Evolutionary conservation across 1,139 yeast species (phyloP).

Genomic region (Nadsonia commutata): DNA sequence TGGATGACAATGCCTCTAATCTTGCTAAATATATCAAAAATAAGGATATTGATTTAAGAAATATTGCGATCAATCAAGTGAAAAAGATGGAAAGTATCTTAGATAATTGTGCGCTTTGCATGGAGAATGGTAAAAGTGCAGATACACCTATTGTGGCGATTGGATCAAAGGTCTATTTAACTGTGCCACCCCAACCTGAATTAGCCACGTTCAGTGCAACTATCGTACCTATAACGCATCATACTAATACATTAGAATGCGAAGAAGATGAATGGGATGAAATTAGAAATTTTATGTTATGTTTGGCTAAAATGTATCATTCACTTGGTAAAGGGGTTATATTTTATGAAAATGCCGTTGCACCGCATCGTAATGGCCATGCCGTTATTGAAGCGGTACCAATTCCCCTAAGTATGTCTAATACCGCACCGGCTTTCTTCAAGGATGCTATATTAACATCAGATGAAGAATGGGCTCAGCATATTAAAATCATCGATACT

Average conservation of each 20-base stretch:
- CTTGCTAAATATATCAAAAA: slow-evolving; percentile 20
- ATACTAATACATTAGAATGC: slow-evolving; percentile 27
- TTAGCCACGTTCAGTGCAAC: slow-evolving; percentile 22
- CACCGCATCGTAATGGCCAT: slow-evolving; percentile 22
- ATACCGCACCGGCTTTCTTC: slow-evolving; percentile 28
- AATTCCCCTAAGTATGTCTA: slow-evolving; percentile 21
- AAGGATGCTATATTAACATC: slow-evolving; percentile 27
- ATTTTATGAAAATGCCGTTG: slow-evolving; percentile 32
- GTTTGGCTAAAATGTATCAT: slow-evolving; percentile 27
- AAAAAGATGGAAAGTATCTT: slow-evolving; percentile 19
- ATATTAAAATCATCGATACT: slow-evolving; percentile 24
- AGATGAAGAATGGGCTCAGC: slow-evolving; percentile 29
- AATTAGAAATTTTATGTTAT: slow-evolving; percentile 30
- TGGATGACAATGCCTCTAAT: slow-evolving; percentile 28
- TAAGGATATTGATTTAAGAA: slow-evolving; percentile 13
- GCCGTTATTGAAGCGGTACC: slow-evolving; percentile 32
- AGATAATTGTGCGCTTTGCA: slow-evolving; percentile 28
- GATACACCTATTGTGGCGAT: slow-evolving; percentile 19
- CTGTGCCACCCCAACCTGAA: slow-evolving; percentile 27
- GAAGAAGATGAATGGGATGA: slow-evolving; percentile 33
- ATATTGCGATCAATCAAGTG: slow-evolving; percentile 19
- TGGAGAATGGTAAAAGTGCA: slow-evolving; percentile 16
- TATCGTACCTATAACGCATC: slow-evolving; percentile 32
- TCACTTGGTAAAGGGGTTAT: slow-evolving; percentile 25
- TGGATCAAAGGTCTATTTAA: slow-evolving; percentile 20